Conservation (phyloP, 345 rosid species). For the Gossypium turneri region DNA sequence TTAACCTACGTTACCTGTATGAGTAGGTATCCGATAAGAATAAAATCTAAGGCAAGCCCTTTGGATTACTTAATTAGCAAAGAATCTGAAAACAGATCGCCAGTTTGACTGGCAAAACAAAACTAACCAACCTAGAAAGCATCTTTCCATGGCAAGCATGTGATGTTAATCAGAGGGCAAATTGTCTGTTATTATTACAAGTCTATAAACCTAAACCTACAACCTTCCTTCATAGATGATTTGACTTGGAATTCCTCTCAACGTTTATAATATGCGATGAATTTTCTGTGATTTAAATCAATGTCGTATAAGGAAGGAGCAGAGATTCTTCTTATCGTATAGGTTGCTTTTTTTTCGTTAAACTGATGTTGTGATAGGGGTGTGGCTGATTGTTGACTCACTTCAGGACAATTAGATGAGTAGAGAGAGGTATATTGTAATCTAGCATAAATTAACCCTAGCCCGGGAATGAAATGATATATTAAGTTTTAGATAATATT, state of each 20-base stretch:
- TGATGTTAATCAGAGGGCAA: background rate
- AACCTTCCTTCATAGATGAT: background rate
- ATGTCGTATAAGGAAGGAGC: background rate
- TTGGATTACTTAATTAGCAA: background rate
- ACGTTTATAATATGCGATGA: background rate
- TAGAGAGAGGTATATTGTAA: too few relatives aligned
- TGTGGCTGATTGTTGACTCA: background rate
- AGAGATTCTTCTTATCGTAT: background rate
- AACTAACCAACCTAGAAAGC: background rate
- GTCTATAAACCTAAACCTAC: constrained; percentile 2
- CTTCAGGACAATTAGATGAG: background rate
- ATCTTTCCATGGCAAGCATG: background rate
- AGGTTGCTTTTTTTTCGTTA: background rate
- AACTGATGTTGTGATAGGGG: background rate
- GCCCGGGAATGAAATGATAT: background rate
- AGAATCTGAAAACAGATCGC: background rate
- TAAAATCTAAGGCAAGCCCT: background rate
- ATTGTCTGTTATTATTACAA: background rate
- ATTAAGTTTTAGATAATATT: background rate
- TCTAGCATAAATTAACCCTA: background rate
- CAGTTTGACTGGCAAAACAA: background rate
- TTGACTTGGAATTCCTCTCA: background rate
- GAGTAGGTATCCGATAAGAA: background rate
- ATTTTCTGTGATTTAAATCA: background rate
- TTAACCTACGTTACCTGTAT: too few relatives aligned